Conservation (phyloP, 306 rosid species). For the Castanopsis chinensis region DNA sequence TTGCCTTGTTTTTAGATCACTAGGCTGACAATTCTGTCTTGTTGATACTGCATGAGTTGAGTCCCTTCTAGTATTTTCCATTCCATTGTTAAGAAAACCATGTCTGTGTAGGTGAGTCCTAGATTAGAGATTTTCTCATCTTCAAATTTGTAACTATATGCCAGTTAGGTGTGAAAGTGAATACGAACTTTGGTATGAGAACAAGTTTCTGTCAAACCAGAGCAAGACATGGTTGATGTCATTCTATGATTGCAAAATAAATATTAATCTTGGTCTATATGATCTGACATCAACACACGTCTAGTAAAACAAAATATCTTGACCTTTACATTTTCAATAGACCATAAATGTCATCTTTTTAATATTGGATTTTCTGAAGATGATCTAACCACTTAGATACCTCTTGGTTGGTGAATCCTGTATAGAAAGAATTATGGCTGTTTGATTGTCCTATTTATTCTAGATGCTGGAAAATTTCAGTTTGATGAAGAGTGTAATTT, state of each 20-base stretch:
- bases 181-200: background rate
- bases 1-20: background rate
- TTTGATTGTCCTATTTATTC: background rate
- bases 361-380: background rate
- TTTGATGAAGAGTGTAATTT: background rate
- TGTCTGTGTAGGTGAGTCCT: background rate
- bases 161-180: background rate
- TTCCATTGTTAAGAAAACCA: background rate
- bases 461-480: background rate
- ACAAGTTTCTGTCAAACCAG: background rate
- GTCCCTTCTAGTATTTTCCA: background rate
- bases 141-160: background rate
- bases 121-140: background rate
- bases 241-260: background rate
- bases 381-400: background rate
- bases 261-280: background rate
- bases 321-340: background rate
- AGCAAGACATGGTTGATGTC: background rate
- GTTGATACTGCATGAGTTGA: background rate
- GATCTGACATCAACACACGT: background rate
- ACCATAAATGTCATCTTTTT: background rate
- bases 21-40: background rate
- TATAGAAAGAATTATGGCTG: background rate
- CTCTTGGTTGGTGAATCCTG: background rate
- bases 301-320: background rate